Conservation (phyloP, 805 yeast genomes). For the Saccharomycopsis sp. region DNA sequence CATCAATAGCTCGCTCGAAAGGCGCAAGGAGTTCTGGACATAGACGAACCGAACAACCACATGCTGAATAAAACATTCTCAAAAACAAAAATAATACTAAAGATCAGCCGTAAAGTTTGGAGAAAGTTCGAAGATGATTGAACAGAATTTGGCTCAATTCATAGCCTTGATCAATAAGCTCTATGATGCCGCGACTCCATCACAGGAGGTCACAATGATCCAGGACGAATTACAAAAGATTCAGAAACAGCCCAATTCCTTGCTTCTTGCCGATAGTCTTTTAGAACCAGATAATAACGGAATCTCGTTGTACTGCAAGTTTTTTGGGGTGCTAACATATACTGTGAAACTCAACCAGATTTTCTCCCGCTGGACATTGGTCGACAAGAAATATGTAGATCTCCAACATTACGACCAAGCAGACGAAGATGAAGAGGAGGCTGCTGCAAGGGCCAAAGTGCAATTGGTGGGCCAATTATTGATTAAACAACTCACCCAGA, state of each 20-base stretch:
- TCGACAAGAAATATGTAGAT: constrained; percentile 5
- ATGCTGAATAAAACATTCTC: too few species aligned
- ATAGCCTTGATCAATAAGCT: neutral
- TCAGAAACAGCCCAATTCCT: constrained; percentile 53
- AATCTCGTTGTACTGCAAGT: constrained; percentile 45
- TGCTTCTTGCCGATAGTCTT: constrained; percentile 49
- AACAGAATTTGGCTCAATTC: neutral
- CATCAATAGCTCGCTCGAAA: too few species aligned
- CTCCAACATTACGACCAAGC: constrained; percentile 16
- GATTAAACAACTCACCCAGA: constrained; percentile 21
- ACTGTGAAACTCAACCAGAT: constrained; percentile 49
- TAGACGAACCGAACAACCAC: too few species aligned
- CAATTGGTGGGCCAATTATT: constrained; percentile 3
- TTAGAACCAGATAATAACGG: constrained; percentile 28
- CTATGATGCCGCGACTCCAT: neutral
- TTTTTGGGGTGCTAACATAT: constrained; percentile 77
- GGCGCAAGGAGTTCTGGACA: too few species aligned
- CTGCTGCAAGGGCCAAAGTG: neutral
- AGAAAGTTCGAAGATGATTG: neutral
- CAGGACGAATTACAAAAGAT: constrained; percentile 53
- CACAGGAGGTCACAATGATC: constrained; percentile 30
- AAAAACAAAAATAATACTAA: too few species aligned
- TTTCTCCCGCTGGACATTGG: neutral
- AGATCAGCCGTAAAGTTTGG: too few species aligned
- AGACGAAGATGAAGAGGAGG: constrained; percentile 21